Conservation (phyloP, 2,329 filamentous ascomycete genomes). For the Aaosphaeria arxii region DNA sequence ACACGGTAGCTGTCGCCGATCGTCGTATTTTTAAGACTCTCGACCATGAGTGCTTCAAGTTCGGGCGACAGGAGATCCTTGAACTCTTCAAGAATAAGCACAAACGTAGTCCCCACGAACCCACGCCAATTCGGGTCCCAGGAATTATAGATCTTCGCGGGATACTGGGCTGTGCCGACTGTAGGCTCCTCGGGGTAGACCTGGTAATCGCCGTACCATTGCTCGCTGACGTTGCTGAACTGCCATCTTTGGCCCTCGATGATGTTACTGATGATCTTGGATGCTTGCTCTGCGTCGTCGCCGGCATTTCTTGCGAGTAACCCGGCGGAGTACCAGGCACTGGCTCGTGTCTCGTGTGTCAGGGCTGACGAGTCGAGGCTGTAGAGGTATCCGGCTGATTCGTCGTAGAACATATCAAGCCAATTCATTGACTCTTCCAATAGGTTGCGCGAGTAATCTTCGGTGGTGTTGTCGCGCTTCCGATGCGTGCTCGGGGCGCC, state of each 20-base stretch:
- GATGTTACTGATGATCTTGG: slow-evolving; percentile 53
- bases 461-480: slow-evolving; percentile 1
- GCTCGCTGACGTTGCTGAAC: slow-evolving; percentile 49
- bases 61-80: slow-evolving; percentile 43
- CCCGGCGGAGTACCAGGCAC: slow-evolving; percentile 57
- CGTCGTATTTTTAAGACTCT: slow-evolving; percentile 54
- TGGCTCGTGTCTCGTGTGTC: slow-evolving; percentile 55
- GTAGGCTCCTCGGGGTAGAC: slow-evolving; percentile 57
- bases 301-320: slow-evolving; percentile 54
- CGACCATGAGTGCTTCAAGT: slow-evolving; percentile 46
- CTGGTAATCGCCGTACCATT: slow-evolving; percentile 57
- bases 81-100: slow-evolving; percentile 60
- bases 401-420: slow-evolving; percentile 56
- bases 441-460: slow-evolving; percentile 2
- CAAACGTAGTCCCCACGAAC: slow-evolving; percentile 59
- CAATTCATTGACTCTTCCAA: slow-evolving; percentile 52
- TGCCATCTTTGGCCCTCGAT: slow-evolving; percentile 43
- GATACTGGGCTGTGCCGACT: slow-evolving; percentile 53
- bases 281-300: slow-evolving; percentile 49
- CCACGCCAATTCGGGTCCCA: slow-evolving; percentile 67
- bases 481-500: neutral
- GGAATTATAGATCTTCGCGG: slow-evolving; percentile 50
- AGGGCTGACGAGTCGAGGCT: slow-evolving; percentile 47
- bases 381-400: slow-evolving; percentile 52
- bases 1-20: slow-evolving; percentile 61